A percentile compares a stretch with the other conserved stretches of the same genome.
Evolutionary conservation across 495 filamentous ascomycete genomes (phyloP).

Genomic region (Penicillium cosmopolitanum): DNA sequence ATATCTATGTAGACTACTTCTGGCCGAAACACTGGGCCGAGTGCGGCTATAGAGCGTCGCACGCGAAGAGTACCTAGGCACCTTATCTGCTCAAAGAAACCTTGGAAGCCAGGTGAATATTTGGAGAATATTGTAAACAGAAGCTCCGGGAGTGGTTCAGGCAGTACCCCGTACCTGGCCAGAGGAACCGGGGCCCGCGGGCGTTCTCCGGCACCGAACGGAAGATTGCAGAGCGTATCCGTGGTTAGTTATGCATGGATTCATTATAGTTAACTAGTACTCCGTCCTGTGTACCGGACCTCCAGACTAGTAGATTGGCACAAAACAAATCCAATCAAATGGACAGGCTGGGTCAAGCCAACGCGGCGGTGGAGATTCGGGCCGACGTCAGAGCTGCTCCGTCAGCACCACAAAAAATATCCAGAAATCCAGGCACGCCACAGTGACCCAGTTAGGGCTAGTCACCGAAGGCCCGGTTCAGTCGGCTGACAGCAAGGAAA

Average conservation of each 20-base stretch:
- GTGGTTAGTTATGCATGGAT: neutral
- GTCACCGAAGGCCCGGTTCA: conserved; percentile 7
- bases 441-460: conserved; percentile 14
- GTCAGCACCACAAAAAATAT: neutral
- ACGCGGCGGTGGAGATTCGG: neutral
- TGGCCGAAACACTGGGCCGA: too few species aligned
- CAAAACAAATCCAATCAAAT: too few species aligned
- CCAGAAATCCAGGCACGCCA: conserved; percentile 10
- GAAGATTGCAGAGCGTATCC: neutral
- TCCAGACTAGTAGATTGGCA: neutral
- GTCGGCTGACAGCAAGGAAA: conserved; percentile 13
- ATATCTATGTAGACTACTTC: too few species aligned
- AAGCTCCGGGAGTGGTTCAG: too few species aligned
- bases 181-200: neutral
- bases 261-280: neutral
- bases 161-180: neutral
- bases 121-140: too few species aligned
- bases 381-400: conserved; percentile 2
- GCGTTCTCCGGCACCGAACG: too few species aligned
- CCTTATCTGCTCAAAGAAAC: too few species aligned
- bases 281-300: neutral
- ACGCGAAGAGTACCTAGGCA: too few species aligned
- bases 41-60: too few species aligned
- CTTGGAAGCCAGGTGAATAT: too few species aligned
- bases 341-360: neutral